These are phyloP conservation scores for Diplodia mutila DNA, from an alignment of 2,329 filamentous ascomycete genomes.

Conservation along the genomic window DNA sequence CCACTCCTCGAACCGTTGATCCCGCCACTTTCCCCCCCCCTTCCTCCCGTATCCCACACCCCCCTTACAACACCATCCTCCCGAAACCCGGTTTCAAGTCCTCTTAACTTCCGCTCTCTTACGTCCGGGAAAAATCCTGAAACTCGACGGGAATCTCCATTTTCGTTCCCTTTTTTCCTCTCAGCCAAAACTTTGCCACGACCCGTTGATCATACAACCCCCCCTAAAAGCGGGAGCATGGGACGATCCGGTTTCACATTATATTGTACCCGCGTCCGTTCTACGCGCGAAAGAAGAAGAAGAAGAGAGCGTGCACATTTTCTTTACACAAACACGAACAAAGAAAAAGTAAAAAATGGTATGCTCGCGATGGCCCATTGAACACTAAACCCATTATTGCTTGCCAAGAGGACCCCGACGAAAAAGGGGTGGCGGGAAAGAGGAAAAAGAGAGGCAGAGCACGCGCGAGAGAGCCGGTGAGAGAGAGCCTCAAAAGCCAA, in stretches of 20 bases:
- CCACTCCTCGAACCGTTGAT: background rate
- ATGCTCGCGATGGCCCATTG: background rate
- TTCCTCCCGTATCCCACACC: too few species aligned
- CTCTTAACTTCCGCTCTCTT: background rate
- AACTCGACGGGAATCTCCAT: background rate
- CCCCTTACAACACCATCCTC: background rate
- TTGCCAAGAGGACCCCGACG: background rate
- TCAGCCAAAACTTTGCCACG: background rate
- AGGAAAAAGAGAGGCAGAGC: background rate
- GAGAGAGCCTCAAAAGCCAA: background rate
- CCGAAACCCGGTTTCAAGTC: background rate
- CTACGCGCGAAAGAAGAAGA: too few species aligned
- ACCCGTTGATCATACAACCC: background rate
- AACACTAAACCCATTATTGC: background rate
- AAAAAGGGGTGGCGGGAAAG: background rate
- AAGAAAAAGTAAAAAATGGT: too few species aligned
- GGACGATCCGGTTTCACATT: too few species aligned
- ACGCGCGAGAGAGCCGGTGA: background rate
- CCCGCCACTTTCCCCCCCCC: background rate
- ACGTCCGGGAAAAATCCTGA: background rate
- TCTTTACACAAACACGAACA: too few species aligned
- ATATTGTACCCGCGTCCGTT: too few species aligned
- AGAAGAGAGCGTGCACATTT: too few species aligned
- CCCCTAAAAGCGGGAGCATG: too few species aligned
- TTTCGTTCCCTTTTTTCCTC: too few species aligned